Evolutionary conservation across 1,284 basidiomycete genomes (phyloP).

Genomic region (Malassezia psittaci): DNA sequence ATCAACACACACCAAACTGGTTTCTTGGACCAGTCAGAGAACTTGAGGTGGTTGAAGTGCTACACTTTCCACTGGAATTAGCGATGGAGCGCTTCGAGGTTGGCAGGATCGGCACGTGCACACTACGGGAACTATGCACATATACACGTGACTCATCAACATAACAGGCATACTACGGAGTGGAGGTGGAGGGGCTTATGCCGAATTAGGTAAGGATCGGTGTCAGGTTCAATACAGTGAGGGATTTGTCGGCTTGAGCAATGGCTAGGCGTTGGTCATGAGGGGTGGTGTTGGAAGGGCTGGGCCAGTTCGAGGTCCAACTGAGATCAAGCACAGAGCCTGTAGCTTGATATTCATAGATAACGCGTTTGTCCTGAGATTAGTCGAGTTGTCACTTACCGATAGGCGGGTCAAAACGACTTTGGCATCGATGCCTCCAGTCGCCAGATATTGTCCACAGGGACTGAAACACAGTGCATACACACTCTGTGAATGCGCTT

Average conservation of each 20-base stretch:
- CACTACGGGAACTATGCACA: too few relatives aligned
- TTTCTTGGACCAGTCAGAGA: slow-evolving; percentile 13
- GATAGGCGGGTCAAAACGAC: slow-evolving; percentile 33
- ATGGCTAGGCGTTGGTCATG: slow-evolving; percentile 31
- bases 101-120: too few relatives aligned
- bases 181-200: too few relatives aligned
- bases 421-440: slow-evolving; percentile 42
- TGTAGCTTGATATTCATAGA: slow-evolving; percentile 15
- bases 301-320: slow-evolving; percentile 11
- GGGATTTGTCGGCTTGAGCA: slow-evolving; percentile 35
- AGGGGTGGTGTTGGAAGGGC: not conserved
- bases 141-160: too few relatives aligned
- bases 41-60: slow-evolving; percentile 11
- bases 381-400: slow-evolving; percentile 7
- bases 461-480: slow-evolving; percentile 41
- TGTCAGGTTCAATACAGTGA: slow-evolving; percentile 35
- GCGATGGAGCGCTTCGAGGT: too few relatives aligned
- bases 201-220: slow-evolving; percentile 7
- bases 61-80: too few relatives aligned
- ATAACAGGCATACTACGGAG: too few relatives aligned
- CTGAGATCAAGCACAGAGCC: slow-evolving; percentile 22
- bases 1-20: slow-evolving; percentile 12
- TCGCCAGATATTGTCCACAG: slow-evolving; percentile 37
- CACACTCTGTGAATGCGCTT: slow-evolving; percentile 39
- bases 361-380: slow-evolving; percentile 12